Evolutionary conservation across 371 early-diverging fungal species (phyloP).

Genomic region (Mucor irregularis): DNA sequence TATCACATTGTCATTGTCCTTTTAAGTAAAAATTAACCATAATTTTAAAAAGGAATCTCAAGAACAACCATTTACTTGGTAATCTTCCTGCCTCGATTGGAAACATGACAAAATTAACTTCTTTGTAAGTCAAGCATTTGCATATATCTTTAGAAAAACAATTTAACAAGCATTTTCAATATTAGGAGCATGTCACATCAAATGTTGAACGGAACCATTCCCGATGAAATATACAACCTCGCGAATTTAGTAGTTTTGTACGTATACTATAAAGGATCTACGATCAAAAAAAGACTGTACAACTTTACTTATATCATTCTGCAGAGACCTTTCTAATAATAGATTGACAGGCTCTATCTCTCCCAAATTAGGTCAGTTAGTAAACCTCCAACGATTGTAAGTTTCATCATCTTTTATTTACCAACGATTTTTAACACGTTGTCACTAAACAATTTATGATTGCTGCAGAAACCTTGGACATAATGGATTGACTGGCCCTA

Average conservation of each 20-base stretch:
- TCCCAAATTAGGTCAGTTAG: slow-evolving; percentile 40
- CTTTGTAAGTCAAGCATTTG: slow-evolving; percentile 28
- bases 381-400: slow-evolving; percentile 45
- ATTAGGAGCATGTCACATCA: slow-evolving; percentile 32
- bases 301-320: neutral
- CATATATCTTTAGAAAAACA: neutral
- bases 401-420: neutral
- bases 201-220: slow-evolving; percentile 43
- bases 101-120: slow-evolving; percentile 30
- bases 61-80: slow-evolving; percentile 37
- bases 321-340: slow-evolving; percentile 55
- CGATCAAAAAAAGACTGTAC: too few relatives aligned
- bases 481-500: slow-evolving; percentile 43
- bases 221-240: slow-evolving; percentile 34
- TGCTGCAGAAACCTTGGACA: slow-evolving; percentile 44
- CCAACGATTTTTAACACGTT: neutral
- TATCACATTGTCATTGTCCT: neutral
- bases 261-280: too few relatives aligned
- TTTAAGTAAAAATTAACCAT: neutral
- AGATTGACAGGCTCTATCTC: slow-evolving; percentile 51
- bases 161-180: neutral
- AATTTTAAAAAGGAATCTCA: slow-evolving; percentile 29
- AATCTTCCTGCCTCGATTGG: slow-evolving; percentile 37
- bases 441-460: too few relatives aligned
- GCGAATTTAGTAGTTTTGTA: slow-evolving; percentile 32